Evolutionary conservation across 139 green algal genomes (phyloP).

Genomic region (Chlorella sorokiniana): DNA sequence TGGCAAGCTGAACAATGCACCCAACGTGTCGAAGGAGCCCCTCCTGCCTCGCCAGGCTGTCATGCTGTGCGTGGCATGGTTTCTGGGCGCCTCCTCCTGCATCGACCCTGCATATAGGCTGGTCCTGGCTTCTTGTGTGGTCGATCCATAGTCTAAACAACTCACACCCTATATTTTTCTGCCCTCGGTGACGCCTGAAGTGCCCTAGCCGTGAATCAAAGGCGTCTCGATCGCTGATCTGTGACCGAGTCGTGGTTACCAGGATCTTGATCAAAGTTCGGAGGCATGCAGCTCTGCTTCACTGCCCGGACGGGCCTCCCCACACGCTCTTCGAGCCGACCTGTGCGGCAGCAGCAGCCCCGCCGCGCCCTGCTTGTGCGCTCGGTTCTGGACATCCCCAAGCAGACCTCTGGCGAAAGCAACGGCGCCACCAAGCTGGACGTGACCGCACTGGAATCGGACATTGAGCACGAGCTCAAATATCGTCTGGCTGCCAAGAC

Average conservation of each 20-base stretch:
- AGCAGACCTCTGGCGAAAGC: not conserved
- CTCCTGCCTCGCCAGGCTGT: too few species aligned
- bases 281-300: not conserved
- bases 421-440: constrained; percentile 4
- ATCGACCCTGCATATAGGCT: too few species aligned
- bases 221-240: too few species aligned
- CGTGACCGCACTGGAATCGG: not conserved
- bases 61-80: too few species aligned
- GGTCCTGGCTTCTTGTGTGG: too few species aligned
- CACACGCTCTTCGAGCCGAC: not conserved
- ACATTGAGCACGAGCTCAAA: constrained; percentile 8
- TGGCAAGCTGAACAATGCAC: too few species aligned
- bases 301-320: not conserved
- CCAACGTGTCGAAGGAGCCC: too few species aligned
- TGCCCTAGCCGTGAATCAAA: too few species aligned
- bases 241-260: not conserved
- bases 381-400: constrained; percentile 32
- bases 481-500: not conserved
- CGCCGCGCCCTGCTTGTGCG: not conserved
- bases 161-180: too few species aligned
- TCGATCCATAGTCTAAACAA: too few species aligned
- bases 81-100: too few species aligned
- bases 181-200: too few species aligned
- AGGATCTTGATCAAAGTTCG: not conserved
- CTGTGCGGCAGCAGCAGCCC: not conserved